phyloP scores from a whole-genome alignment of 1,139 yeast genomes.

The Saccharomycopsis hybrid region DNA sequence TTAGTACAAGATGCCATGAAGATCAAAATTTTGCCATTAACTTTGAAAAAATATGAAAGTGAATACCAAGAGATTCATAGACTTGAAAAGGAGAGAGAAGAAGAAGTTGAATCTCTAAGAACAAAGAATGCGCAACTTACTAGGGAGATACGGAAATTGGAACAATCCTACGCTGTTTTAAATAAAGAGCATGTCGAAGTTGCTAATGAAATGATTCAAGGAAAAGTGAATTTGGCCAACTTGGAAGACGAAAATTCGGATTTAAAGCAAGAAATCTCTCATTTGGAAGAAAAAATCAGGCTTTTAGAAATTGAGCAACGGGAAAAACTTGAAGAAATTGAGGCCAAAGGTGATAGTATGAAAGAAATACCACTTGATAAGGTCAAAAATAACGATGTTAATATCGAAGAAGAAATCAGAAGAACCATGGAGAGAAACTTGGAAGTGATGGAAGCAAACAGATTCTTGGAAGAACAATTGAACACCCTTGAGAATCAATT shows the following conservation, averaged over 20 bases:
- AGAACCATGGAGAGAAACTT: conserved; percentile 53
- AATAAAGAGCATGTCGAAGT: conserved; percentile 77
- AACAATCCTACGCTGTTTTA: conserved; percentile 58
- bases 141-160: conserved; percentile 67
- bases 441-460: conserved; percentile 50
- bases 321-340: conserved; percentile 10
- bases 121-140: conserved; percentile 66
- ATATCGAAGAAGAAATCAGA: conserved; percentile 38
- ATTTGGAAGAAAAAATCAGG: conserved; percentile 38
- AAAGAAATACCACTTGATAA: conserved; percentile 26
- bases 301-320: conserved; percentile 19
- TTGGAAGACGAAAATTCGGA: conserved; percentile 58
- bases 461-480: conserved; percentile 47
- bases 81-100: conserved; percentile 59
- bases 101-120: conserved; percentile 62
- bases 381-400: conserved; percentile 28
- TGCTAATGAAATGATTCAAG: conserved; percentile 66
- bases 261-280: conserved; percentile 46
- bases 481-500: conserved; percentile 47
- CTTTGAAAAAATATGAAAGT: conserved; percentile 57
- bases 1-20: conserved; percentile 77
- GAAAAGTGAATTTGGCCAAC: conserved; percentile 57
- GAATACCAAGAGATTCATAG: conserved; percentile 74
- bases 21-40: conserved; percentile 64
- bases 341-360: neutral